Base-by-base conservation (phyloP, 192 early-diverging fungal genomes). In the Gryganskiella cystojenkinii region DNA sequence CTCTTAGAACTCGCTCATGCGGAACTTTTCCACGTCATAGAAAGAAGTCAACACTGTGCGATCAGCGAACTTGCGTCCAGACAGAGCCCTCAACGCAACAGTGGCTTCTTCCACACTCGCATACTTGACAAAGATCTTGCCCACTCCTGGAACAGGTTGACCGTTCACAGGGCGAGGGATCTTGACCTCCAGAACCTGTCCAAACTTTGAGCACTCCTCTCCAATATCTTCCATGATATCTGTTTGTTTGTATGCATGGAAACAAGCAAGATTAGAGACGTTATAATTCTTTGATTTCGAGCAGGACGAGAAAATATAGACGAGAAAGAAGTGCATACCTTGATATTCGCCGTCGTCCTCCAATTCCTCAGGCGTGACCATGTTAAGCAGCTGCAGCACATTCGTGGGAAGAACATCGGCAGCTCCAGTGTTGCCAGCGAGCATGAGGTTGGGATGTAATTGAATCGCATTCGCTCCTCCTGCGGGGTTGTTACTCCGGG, bases 61-160 rank as follows among this genome's bases (percentile, higher is more conserved):
- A 34, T 95, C 94, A 47, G 91, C 91, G 80, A 99, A 99, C 84
- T 92, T 94, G 37, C 97, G 89, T 34, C 97, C 97, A 25, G 95
- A 94, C 47, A 99, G 84, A 14, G 95, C 88, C 20, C 88, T 87
- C 34, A 95, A 80, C 1, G 97, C 97, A 2, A 71, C 65, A 7
- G 85, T 84, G 20, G 90, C 84, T 56, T 93, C 79, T 3, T 92
- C 89, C 0, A 71, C 71, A 15, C 64, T 81, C 20, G 72, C 74
- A 67, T 86, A 99, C 72, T 92, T 82, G 47, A 98, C 89, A 86
- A 95, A 97, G 62, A 98, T 94, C 95, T 95, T 97, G 75, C 95
- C 97, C 25, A 95, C 79, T 40, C 95, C 94, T 4, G 91, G 70
- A 22, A 84, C 86, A 11, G 81, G 72, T 13, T 80, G 70, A 3